Evolutionary conservation across 257 asterid species (phyloP), one percentile per base, ranked within the genome.

Genomic region (Primulina eburnea): DNA sequence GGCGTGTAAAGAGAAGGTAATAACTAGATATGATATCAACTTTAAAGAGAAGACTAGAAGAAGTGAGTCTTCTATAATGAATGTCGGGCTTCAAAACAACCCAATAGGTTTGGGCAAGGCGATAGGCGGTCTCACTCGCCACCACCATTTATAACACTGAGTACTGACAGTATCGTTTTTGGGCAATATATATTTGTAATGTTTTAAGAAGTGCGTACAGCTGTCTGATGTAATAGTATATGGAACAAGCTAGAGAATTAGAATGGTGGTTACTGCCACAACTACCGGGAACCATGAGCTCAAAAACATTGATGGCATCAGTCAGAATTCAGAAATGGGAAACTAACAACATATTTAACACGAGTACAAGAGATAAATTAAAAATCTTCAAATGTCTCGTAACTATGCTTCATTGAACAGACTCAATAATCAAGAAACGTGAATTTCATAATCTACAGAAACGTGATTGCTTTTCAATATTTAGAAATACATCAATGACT

Each of bases 391-490:
- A 21, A 16, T 12, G 63, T 21, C 47, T 65, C 56, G 7, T 5
- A 55, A 52, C 11, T 21, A 40, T 11, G 26, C 28, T 14, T 64
- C 37, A 50, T 30, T 21, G 57, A 59, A 57, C 67, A 47, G 43
- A 59, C 32, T 60, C 56, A 69, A 60, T 33, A 28, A 11, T 61
- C 57, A 72, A 53, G 28, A 28, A 8, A 55, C 55, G 38, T 33
- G 66, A 61, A 28, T 66, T 18, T 62, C 75, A 73, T 70, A 24
- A 11, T 43, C 53, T 43, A 12, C 50, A 43, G 53, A 43, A 12
- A 43, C 6, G 2, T 8, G 16, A 38, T 38, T 0, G 14, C 16
- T 38, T 3, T 38, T 38, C 50, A 2, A 38, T 32, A 53, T 20
- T 17, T 17, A 16, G 43, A 63, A 17, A 56, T 7, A 47, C 61